phyloP scores from a whole-genome alignment of 441 rosid species.

The Bocquillonia castaneifolia region DNA sequence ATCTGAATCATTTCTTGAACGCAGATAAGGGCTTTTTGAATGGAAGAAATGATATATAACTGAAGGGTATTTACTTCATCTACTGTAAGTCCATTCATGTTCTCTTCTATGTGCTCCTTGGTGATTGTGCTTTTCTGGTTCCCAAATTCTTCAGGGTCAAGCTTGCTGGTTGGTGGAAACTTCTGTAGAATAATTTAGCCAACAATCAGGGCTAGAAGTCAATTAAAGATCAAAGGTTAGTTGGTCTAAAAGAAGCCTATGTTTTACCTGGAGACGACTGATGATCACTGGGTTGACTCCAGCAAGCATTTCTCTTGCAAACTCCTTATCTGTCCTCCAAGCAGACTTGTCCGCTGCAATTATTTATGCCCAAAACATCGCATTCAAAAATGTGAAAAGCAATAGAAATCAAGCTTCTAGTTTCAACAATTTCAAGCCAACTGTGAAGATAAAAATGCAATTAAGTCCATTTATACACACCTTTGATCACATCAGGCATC shows the following conservation, averaged over 20 bases:
- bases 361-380: neutral
- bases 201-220: conserved; percentile 7
- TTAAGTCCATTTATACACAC: conserved; percentile 23
- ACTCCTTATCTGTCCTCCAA: conserved; percentile 57
- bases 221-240: neutral
- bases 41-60: neutral
- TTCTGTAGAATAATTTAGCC: conserved; percentile 36
- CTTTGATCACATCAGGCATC: conserved; percentile 69
- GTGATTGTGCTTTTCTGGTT: conserved; percentile 58
- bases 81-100: conserved; percentile 62
- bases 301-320: conserved; percentile 51
- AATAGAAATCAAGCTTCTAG: neutral
- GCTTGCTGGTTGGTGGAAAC: conserved; percentile 68
- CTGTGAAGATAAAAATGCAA: neutral
- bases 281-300: conserved; percentile 49
- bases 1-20: neutral
- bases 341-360: conserved; percentile 39
- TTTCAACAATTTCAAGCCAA: neutral
- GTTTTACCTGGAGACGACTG: conserved; percentile 37
- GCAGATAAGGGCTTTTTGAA: neutral
- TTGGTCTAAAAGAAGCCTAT: neutral
- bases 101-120: conserved; percentile 42
- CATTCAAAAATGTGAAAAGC: neutral
- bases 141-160: conserved; percentile 49
- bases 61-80: conserved; percentile 38